Percentiles rank a stretch among this genome's conserved stretches.
phyloP scores from a whole-genome alignment of 2,329 filamentous ascomycete species.

The Botryosphaeria agaves region DNA sequence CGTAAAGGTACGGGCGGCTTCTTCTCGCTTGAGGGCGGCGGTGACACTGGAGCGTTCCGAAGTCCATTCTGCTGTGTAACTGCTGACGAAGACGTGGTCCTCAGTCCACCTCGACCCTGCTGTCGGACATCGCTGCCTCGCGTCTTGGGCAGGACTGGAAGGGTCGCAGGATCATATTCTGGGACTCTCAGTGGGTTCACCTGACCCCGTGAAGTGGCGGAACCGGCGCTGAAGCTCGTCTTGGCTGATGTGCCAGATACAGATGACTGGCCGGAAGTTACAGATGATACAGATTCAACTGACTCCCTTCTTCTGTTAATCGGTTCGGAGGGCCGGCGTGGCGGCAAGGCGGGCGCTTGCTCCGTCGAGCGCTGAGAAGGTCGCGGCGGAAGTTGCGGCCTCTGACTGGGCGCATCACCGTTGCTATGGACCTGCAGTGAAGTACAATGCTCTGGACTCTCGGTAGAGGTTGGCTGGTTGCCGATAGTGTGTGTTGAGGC shows the following conservation, averaged over 20 bases:
- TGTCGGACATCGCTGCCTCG: conserved; percentile 23
- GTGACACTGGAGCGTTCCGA: conserved; percentile 9
- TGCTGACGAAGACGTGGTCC: conserved; percentile 16
- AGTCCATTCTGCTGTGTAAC: conserved; percentile 8
- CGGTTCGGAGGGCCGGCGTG: conserved; percentile 24
- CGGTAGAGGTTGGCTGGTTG: conserved; percentile 19
- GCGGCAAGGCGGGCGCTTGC: conserved; percentile 24
- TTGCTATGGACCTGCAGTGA: conserved; percentile 1
- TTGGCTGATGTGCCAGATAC: conserved; percentile 31
- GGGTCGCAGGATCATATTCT: conserved; percentile 34
- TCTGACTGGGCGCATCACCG: not conserved
- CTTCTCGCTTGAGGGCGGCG: conserved; percentile 1
- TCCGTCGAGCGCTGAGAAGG: conserved; percentile 1
- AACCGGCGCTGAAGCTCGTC: conserved; percentile 19
- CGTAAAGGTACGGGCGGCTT: conserved; percentile 12
- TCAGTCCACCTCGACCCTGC: conserved; percentile 17
- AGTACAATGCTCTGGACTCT: conserved; percentile 2
- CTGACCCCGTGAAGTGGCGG: conserved; percentile 14
- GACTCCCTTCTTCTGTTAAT: conserved; percentile 22
- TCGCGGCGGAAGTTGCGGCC: conserved; percentile 5
- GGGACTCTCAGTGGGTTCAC: conserved; percentile 25
- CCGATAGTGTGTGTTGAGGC: conserved; percentile 15
- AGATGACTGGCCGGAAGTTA: conserved; percentile 27
- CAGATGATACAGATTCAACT: conserved; percentile 34
- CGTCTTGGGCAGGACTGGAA: conserved; percentile 38